Base-by-base conservation (phyloP, 108 stramenopile genomes). In the Poteriospumella lacustris region DNA sequence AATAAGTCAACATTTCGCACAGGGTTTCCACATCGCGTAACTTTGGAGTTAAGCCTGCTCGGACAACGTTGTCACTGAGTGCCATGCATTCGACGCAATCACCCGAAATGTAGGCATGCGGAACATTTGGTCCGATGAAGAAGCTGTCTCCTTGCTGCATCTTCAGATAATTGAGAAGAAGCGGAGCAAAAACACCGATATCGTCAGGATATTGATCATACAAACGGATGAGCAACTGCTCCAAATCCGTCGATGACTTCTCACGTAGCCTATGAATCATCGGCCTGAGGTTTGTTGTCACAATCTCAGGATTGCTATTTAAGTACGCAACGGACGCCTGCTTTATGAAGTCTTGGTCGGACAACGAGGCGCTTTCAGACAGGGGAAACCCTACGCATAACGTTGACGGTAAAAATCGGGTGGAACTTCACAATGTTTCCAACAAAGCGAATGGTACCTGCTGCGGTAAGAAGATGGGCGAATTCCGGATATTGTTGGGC, bases 11-110 rank as follows among this genome's bases (percentile, higher is more conserved):
- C 92, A 97, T 97, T 38, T 88, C 82, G 19, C 93, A 90, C 73
- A 99, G 86, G 68, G 91, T 96, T n/a, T 86, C 82, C 39, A 96
- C 94, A 84, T 99, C 98, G 76, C 94, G 92, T 76, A 93, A 91
- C 84, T 99, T 99, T 68, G 96, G 96, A 39, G 98, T 99, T 26
- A 99, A 81, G 1, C 96, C 98, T 28, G 95, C 97, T 44, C 98
- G 90, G 2, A 99, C 96, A 26, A 98, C 97, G 83, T 99, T 99
- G 85, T 99, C 98, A 58, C 88, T 89, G 58, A 94, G 91, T 1
- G 98, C 98, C 98, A 99, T 99, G 76, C 95, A 96, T 79, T 99
- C 95, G 43, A 95, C 88, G 58, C 94, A 94, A 79, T 97, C 96
- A 31, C 96, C 96, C 0, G 89, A 83, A 33, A 97, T 87, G 85